These are phyloP conservation scores for Fusarium cyanostomum DNA, from an alignment of 2,329 filamentous ascomycete genomes.

Conservation along the genomic window DNA sequence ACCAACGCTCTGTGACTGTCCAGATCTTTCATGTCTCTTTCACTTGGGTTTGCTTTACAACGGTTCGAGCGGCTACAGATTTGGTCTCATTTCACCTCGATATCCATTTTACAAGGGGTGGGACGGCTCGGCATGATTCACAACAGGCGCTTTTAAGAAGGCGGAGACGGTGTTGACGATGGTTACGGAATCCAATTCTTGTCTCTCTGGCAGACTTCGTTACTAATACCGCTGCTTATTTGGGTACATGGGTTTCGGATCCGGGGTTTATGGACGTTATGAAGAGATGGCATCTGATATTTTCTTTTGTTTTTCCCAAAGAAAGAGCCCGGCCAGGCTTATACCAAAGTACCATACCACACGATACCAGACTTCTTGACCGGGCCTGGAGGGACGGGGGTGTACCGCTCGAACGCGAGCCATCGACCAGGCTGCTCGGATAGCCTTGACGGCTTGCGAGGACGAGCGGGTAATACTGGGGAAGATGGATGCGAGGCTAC, in stretches of 20 bases:
- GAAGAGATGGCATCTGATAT: slow-evolving; percentile 44
- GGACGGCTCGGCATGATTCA: slow-evolving; percentile 39
- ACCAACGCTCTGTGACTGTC: slow-evolving; percentile 9
- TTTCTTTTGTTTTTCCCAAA: slow-evolving; percentile 29
- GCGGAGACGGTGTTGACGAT: slow-evolving; percentile 45
- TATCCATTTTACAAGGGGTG: slow-evolving; percentile 38
- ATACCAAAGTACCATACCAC: slow-evolving; percentile 14
- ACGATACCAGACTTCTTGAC: slow-evolving; percentile 6
- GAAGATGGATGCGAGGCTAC: slow-evolving; percentile 43
- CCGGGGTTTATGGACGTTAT: slow-evolving; percentile 43
- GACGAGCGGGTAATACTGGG: slow-evolving; percentile 44
- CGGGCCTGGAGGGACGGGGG: slow-evolving; percentile 30
- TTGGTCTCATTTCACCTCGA: slow-evolving; percentile 35
- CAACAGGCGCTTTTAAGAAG: slow-evolving; percentile 41
- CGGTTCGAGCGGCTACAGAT: slow-evolving; percentile 36
- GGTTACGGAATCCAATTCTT: slow-evolving; percentile 43
- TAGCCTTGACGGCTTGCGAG: slow-evolving; percentile 27
- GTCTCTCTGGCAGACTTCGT: slow-evolving; percentile 37
- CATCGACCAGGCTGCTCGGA: slow-evolving; percentile 33
- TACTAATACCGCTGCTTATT: slow-evolving; percentile 40
- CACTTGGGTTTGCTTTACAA: slow-evolving; percentile 36
- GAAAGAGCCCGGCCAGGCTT: slow-evolving; percentile 16
- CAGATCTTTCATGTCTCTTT: slow-evolving; percentile 30
- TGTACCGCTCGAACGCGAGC: slow-evolving; percentile 35
- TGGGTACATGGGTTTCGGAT: slow-evolving; percentile 41